Evolutionary conservation across 1,284 basidiomycete species (phyloP).

Genomic region (Inonotus obliquus): DNA sequence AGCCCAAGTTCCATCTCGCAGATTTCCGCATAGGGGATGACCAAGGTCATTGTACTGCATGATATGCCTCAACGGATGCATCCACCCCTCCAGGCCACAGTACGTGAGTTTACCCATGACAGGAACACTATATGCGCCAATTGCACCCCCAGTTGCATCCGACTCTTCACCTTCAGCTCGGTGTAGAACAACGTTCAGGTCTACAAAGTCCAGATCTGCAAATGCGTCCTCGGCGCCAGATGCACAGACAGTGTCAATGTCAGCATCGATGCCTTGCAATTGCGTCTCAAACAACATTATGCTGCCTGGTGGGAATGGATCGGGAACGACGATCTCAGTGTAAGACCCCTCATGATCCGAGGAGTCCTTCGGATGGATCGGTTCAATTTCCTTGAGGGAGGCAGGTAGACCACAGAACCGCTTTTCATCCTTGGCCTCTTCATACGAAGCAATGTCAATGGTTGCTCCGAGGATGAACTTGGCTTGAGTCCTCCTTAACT

Average conservation of each 20-base stretch:
- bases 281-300: slow-evolving; percentile 88
- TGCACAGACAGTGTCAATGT: slow-evolving; percentile 68
- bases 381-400: slow-evolving; percentile 59
- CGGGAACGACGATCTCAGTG: slow-evolving; percentile 77
- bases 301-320: slow-evolving; percentile 87
- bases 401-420: slow-evolving; percentile 72
- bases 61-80: slow-evolving; percentile 78
- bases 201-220: slow-evolving; percentile 72
- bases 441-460: slow-evolving; percentile 64
- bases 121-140: slow-evolving; percentile 79
- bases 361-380: slow-evolving; percentile 49
- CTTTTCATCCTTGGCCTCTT: slow-evolving; percentile 53
- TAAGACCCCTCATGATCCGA: slow-evolving; percentile 65
- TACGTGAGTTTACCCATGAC: slow-evolving; percentile 72
- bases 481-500: slow-evolving; percentile 73
- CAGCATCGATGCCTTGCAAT: slow-evolving; percentile 59
- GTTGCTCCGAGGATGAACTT: slow-evolving; percentile 78
- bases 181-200: slow-evolving; percentile 81
- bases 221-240: slow-evolving; percentile 71
- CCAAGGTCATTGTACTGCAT: slow-evolving; percentile 90
- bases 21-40: slow-evolving; percentile 82
- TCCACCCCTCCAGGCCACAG: slow-evolving; percentile 95
- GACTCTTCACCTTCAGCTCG: slow-evolving; percentile 87
- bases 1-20: slow-evolving; percentile 86
- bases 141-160: slow-evolving; percentile 72